Evolutionary conservation across 2,329 filamentous ascomycete species (phyloP).

Genomic region (Talaromyces rugulosus): DNA sequence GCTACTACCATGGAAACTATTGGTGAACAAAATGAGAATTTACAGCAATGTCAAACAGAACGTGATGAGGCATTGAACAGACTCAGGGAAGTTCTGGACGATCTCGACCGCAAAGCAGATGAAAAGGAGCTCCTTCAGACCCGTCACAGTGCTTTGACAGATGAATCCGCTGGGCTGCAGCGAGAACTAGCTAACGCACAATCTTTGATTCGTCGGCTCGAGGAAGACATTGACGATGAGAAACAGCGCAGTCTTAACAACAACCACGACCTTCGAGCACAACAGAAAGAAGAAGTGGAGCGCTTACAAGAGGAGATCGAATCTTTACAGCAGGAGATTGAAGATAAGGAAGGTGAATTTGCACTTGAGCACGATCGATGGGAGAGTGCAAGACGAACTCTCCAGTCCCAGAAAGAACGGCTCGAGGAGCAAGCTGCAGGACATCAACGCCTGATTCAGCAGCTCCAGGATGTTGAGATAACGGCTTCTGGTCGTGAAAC

Average conservation of each 20-base stretch:
- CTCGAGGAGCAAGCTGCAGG: constrained; percentile 65
- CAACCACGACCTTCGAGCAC: constrained; percentile 55
- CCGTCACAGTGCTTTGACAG: constrained; percentile 63
- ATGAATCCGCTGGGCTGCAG: constrained; percentile 64
- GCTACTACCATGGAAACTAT: constrained; percentile 23
- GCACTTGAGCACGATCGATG: constrained; percentile 69
- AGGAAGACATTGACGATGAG: constrained; percentile 49
- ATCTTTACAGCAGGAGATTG: constrained; percentile 59
- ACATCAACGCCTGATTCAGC: constrained; percentile 67
- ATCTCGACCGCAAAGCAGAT: constrained; percentile 53
- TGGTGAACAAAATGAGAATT: constrained; percentile 42
- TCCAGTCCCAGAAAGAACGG: constrained; percentile 62
- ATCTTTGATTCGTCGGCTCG: constrained; percentile 43
- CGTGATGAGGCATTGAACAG: constrained; percentile 40
- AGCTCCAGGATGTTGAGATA: constrained; percentile 64
- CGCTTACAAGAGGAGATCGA: constrained; percentile 55
- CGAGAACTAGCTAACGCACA: constrained; percentile 53
- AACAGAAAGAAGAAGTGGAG: constrained; percentile 54
- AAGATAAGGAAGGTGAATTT: constrained; percentile 66
- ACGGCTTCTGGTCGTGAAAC: constrained; percentile 64
- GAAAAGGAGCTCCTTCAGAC: constrained; percentile 68
- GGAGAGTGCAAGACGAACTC: constrained; percentile 61
- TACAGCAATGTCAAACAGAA: constrained; percentile 41
- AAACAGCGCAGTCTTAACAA: constrained; percentile 56
- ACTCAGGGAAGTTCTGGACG: constrained; percentile 55